These are phyloP conservation scores for Xylariaceae sp. DNA, from an alignment of 2,329 filamentous ascomycete species.

Conservation along the genomic window DNA sequence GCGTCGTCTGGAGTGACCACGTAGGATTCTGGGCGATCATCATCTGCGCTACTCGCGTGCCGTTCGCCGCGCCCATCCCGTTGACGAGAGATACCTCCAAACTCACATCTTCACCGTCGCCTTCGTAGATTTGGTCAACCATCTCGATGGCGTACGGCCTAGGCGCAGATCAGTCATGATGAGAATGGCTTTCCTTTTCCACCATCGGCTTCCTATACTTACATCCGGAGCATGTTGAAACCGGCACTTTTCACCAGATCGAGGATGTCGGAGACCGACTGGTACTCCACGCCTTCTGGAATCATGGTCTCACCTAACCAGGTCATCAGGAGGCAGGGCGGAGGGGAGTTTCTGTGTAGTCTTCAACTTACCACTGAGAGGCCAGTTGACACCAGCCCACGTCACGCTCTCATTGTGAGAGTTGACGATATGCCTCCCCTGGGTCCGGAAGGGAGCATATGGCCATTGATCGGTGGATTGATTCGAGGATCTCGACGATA, in stretches of 20 bases:
- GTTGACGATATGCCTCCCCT: slow-evolving; percentile 34
- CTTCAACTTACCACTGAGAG: slow-evolving; percentile 28
- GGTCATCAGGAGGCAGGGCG: too few relatives aligned
- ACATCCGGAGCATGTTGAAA: slow-evolving; percentile 53
- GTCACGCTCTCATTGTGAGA: slow-evolving; percentile 30
- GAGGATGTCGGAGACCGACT: slow-evolving; percentile 44
- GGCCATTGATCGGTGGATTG: slow-evolving; percentile 28
- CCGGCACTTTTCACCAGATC: slow-evolving; percentile 44
- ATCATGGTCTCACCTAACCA: slow-evolving; percentile 46
- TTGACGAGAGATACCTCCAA: slow-evolving; percentile 40
- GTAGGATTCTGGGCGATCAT: slow-evolving; percentile 57
- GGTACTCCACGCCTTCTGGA: slow-evolving; percentile 52
- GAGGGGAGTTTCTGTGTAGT: too few relatives aligned
- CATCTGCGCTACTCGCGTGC: slow-evolving; percentile 43
- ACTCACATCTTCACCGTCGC: slow-evolving; percentile 41
- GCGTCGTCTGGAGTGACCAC: slow-evolving; percentile 44
- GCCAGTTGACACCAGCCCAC: slow-evolving; percentile 35
- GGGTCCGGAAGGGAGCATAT: slow-evolving; percentile 34
- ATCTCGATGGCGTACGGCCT: slow-evolving; percentile 55
- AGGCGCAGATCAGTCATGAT: too few relatives aligned
- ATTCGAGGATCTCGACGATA: too few relatives aligned
- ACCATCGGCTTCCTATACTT: too few relatives aligned
- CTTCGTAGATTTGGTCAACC: slow-evolving; percentile 52
- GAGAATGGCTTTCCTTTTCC: too few relatives aligned
- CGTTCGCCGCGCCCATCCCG: slow-evolving; percentile 48